These are phyloP conservation scores for Cornus controversa DNA, from an alignment of 148 eudicot species.

Conservation along the genomic window DNA sequence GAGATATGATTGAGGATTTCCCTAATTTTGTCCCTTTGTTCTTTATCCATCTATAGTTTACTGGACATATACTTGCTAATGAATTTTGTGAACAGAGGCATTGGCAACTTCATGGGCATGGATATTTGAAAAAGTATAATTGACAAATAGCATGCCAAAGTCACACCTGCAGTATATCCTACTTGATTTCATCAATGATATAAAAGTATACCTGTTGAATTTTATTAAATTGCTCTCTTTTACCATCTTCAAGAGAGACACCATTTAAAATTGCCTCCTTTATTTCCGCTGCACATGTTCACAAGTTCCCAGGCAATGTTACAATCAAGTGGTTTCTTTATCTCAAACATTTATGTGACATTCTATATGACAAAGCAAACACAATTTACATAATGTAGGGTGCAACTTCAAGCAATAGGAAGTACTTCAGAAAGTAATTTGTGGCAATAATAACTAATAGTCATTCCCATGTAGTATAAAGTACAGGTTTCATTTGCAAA, in stretches of 20 bases:
- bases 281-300: constrained; percentile 56
- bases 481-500: background rate
- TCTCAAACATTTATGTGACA: too few species aligned
- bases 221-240: constrained; percentile 79
- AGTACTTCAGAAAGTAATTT: background rate
- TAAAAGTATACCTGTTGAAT: constrained; percentile 74
- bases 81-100: background rate
- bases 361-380: background rate
- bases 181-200: background rate
- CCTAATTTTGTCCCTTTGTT: background rate
- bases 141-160: background rate
- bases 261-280: constrained; percentile 93
- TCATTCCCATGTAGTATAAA: background rate
- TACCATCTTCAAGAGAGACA: constrained; percentile 87
- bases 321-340: background rate
- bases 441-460: background rate
- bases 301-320: constrained; percentile 8
- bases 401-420: background rate
- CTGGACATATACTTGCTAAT: background rate
- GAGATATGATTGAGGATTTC: background rate
- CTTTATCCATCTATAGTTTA: background rate
- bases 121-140: too few species aligned
- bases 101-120: too few species aligned
- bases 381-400: background rate
- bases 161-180: background rate